Evolutionary conservation across 129 eudicot genomes (phyloP), one percentile per base, ranked within the genome.

Genomic region (Erigeron canadensis): DNA sequence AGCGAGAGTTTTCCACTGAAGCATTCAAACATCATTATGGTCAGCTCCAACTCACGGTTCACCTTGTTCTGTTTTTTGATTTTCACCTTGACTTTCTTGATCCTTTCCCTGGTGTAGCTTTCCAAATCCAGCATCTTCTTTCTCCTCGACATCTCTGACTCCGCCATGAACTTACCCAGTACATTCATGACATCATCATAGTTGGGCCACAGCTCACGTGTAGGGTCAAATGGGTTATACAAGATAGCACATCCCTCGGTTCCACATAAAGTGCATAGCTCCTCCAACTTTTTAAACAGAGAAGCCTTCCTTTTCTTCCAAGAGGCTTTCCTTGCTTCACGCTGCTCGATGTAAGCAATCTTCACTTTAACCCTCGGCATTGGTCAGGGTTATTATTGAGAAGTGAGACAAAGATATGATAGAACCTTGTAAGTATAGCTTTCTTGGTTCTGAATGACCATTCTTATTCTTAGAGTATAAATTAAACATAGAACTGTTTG

Each of bases 191-290:
- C 77, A 12, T 39, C 82, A 3, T 5, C 13, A 6, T 10, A 21
- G 39, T 71, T 40, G 0, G 86, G 89, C 89, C 86, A 84, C 39
- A 78, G 70, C 48, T 71, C 77, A 6, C 63, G 84, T 7, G 41
- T 34, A 1, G 62, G 4, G 0, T 61, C 68, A 28, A 41, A 66
- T 3, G 67, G 74, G 44, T 77, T 75, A 57, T 69, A 81, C 9
- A 84, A 40, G 58, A 84, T 78, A n/a, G 60, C 70, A 13, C 83
- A 84, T 11, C 83, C 81, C 1, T 74, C 70, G 6, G 75, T 70
- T 1, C 28, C 86, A 5, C 89, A 84, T 19, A 84, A 65, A 39
- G 47, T 78, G 71, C 67, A 70, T 0, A 84, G 70, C 71, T 84
- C 86, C 7, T 37, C 10, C 54, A 67, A 43, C 60, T 81, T 84